Evolutionary conservation across 192 early-diverging fungal genomes (phyloP).

Genomic region (Piromyces finnis): DNA sequence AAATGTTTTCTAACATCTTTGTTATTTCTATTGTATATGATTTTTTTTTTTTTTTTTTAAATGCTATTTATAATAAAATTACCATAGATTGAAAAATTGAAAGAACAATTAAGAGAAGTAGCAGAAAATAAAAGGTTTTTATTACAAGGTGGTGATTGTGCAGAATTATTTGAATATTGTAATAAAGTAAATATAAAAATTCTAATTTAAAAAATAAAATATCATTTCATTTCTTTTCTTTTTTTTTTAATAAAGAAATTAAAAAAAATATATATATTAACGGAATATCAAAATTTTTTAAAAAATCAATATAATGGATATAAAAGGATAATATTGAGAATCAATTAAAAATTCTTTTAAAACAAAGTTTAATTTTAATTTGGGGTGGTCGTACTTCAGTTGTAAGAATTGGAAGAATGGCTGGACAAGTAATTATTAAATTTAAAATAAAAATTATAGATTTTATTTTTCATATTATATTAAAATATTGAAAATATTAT

Average conservation of each 20-base stretch:
- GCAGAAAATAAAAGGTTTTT: conserved; percentile 83
- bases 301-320: no score
- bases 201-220: no score
- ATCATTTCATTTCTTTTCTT: background rate
- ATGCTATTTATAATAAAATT: no score
- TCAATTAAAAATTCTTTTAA: conserved; percentile 89
- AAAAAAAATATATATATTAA: background rate
- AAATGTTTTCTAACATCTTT: no score
- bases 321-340: conserved; percentile 72
- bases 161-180: conserved; percentile 97
- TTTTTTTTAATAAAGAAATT: no score
- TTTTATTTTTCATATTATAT: no score
- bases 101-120: conserved; percentile 68
- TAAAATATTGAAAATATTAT: no score
- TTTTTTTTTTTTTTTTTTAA: no score
- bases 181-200: conserved; percentile 34
- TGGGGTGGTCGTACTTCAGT: conserved; percentile 88
- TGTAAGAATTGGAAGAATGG: conserved; percentile 94
- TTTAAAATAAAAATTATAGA: background rate
- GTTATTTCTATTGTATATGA: no score
- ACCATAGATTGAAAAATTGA: conserved; percentile 61
- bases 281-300: no score
- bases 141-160: conserved; percentile 96
- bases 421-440: conserved; percentile 16
- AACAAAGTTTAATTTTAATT: conserved; percentile 89